These are phyloP conservation scores for Phytophthora idaei DNA, from an alignment of 352 stramenopile species.

Conservation along the genomic window DNA sequence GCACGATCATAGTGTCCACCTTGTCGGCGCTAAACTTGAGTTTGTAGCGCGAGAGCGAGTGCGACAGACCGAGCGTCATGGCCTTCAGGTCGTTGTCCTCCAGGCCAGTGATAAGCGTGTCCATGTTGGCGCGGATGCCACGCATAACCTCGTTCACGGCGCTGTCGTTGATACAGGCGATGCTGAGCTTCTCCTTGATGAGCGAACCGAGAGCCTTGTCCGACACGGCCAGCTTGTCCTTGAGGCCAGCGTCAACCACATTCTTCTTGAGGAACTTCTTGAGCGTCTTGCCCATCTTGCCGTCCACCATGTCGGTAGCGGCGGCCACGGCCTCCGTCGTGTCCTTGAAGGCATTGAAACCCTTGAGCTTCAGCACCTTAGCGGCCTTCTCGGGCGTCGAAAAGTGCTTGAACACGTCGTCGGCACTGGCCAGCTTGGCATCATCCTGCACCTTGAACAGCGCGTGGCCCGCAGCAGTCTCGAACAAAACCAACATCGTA, in stretches of 20 bases:
- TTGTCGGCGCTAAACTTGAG: constrained; percentile 99
- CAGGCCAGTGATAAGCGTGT: constrained; percentile 92
- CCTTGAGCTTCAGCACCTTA: constrained; percentile 94
- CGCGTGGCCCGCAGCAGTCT: constrained; percentile 98
- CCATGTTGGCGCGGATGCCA: constrained; percentile 97
- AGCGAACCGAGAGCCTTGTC: constrained; percentile 96
- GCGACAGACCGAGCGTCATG: constrained; percentile 99
- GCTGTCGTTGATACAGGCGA: constrained; percentile 91
- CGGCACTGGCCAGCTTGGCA: constrained; percentile 89
- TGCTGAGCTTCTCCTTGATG: constrained; percentile 99
- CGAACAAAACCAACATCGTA: constrained; percentile 99
- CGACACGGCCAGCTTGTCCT: constrained; percentile 96
- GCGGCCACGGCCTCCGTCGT: constrained; percentile 98
- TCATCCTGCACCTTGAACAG: constrained; percentile 99
- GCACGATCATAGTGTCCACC: constrained; percentile 99
- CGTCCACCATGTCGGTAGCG: constrained; percentile 97
- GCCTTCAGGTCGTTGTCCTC: constrained; percentile 91
- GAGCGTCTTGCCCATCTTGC: constrained; percentile 97
- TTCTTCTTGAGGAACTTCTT: constrained; percentile 99
- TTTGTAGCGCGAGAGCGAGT: constrained; percentile 99
- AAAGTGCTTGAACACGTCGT: constrained; percentile 94
- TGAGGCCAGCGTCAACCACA: constrained; percentile 92
- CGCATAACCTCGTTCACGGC: constrained; percentile 97
- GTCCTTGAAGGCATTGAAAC: constrained; percentile 99
- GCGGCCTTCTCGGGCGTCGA: constrained; percentile 89